Evolutionary conservation across 1,139 yeast species (phyloP), one percentile per base, ranked within the genome.

Genomic region (Candida glucosophila): DNA sequence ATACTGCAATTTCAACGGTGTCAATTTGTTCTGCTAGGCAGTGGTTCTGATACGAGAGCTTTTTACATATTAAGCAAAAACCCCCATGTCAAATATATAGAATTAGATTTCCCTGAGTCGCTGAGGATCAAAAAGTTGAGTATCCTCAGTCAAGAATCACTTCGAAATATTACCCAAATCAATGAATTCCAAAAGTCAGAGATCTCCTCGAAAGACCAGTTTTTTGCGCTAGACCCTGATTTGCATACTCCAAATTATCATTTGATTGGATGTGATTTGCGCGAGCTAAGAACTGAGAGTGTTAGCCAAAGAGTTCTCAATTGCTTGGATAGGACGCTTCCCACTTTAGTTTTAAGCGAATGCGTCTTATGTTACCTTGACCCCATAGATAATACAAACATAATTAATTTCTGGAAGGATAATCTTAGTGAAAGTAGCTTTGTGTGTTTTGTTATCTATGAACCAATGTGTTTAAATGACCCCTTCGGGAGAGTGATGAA

Each of bases 11-110:
- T n/a, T n/a, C n/a, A n/a, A n/a, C n/a, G n/a, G n/a, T 55, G 72
- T 24, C 95, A 86, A 45, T 69, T 90, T 7, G 53, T 90, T 0
- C 85, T 92, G 4, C 52, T 90, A 13, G 98, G 98, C 0, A 83
- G 96, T n/a, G 98, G 98, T 1, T 81, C 93, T n/a, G 98, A 90
- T 49, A 77, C 96, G 1, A 53, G 97, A 32, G 66, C 72, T 5
- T 82, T 83, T 43, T 49, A 58, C 5, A 30, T 74, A 3, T 47
- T 81, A 23, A 29, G 43, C 12, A 26, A 31, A 2, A 15, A 26
- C 16, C 20, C 34, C 4, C 41, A 47, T 17, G 37, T 77, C 20
- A 47, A 51, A 3, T 79, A 75, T 43, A 63, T 77, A 28, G 98
- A 90, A 47, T 46, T 85, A 14, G 98, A 90, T 49, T 88, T 82